Evolutionary conservation across 1,139 yeast genomes (phyloP), one percentile per base, ranked within the genome.

Genomic region (Pichia sp.): DNA sequence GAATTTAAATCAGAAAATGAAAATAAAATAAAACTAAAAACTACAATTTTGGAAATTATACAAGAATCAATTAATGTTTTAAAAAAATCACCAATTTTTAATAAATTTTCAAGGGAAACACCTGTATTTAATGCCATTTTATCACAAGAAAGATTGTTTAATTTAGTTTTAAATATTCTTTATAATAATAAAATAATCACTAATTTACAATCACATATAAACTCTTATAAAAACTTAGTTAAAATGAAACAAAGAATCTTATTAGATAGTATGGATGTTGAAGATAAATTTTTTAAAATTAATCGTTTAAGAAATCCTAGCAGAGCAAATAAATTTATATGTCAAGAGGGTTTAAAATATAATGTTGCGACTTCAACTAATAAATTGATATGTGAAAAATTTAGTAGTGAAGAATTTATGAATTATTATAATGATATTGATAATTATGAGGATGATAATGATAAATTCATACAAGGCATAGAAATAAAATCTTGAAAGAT

Each of bases 311-410:
- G 50, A 37, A 40, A 48, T 78, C 90, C 24, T 80, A 30, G 45
- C 6, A 34, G 41, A 23, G 46, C 55, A 47, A 90, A 87, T 58
- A 96, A 95, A 3, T 81, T 76, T 57, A 69, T 89, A 16, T 75
- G 71, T 6, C 60, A 56, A 12, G 64, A 80, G 47, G 95, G 85
- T 0, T 53, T 59, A 24, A 62, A 65, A 41, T 67, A 70, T 51
- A 58, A 63, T 2, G 52, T 71, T 1, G 55, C 65, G 2, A 69
- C 80, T 1, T 72, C 73, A 1, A 62, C 70, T 39, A 84, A 84
- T 61, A 58, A 59, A 37, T 59, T 71, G 62, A 55, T 84, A 41
- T 54, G 65, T n/a, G 63, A 65, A 26, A 61, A 82, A 67, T 71
- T 82, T 3, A 27, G 23, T 3, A 30, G 10, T 20, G 24, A 20